These are phyloP conservation scores for Mrakia frigida DNA, from an alignment of 768 basidiomycete genomes.

Conservation along the genomic window DNA sequence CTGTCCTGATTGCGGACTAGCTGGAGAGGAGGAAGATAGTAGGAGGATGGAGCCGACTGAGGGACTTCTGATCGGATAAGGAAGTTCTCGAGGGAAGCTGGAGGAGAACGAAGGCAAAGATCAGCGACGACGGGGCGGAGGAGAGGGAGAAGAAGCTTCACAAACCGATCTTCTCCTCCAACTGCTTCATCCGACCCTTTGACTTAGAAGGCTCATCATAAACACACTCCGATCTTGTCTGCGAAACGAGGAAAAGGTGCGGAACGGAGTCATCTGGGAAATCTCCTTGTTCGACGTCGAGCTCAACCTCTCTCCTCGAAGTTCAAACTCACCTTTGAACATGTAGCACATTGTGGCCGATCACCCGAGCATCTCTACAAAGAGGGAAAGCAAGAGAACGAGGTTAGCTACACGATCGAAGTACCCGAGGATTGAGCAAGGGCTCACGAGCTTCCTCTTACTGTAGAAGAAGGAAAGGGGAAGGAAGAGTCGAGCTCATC, in stretches of 20 bases:
- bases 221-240: not conserved
- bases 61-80: not conserved
- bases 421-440: too few species aligned
- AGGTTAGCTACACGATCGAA: not conserved
- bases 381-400: not conserved
- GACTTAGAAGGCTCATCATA: not conserved
- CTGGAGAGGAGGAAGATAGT: too few species aligned
- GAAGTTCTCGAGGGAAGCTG: not conserved
- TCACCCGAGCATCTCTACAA: not conserved
- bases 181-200: not conserved
- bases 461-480: not conserved
- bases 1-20: too few species aligned
- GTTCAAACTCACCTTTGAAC: not conserved
- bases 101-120: not conserved
- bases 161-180: not conserved
- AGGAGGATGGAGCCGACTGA: too few species aligned
- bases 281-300: not conserved
- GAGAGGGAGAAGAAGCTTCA: not conserved
- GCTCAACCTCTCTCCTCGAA: not conserved
- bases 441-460: conserved; percentile 3
- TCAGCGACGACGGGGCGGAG: not conserved
- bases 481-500: not conserved
- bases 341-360: not conserved
- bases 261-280: too few species aligned
- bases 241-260: not conserved